A percentile compares a stretch with the other conserved stretches of the same genome.
Evolutionary conservation across 257 asterid genomes (phyloP).

Genomic region (Nicotiana knightiana): DNA sequence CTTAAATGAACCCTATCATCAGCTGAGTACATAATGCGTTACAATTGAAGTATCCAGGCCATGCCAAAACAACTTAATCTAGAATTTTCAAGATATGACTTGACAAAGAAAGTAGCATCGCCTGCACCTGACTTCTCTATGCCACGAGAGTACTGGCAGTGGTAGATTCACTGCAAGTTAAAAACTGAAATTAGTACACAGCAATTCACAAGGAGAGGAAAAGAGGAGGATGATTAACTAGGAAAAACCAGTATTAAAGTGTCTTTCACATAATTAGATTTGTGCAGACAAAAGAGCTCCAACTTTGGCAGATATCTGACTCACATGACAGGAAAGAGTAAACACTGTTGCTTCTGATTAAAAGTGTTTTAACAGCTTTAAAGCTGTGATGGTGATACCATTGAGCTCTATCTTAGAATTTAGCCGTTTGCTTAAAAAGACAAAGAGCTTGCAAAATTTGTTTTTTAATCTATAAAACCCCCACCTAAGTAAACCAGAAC

Average conservation of each 20-base stretch:
- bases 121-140: constrained; percentile 3
- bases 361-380: background rate
- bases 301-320: background rate
- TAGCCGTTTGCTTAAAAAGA: background rate
- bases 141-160: constrained; percentile 71
- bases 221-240: background rate
- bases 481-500: background rate
- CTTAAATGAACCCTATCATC: background rate
- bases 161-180: constrained; percentile 48
- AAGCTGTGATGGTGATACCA: too few relatives aligned
- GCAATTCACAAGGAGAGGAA: background rate
- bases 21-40: background rate
- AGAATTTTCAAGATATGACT: background rate
- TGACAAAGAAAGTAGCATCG: background rate
- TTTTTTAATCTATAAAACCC: background rate
- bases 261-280: background rate
- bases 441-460: background rate
- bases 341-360: background rate
- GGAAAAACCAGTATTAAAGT: background rate
- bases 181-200: background rate
- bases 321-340: background rate
- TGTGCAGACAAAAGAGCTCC: background rate
- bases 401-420: background rate
- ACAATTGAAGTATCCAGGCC: background rate
- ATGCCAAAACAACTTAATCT: background rate